Percentiles rank a stretch among this genome's conserved stretches.
phyloP scores from a whole-genome alignment of 768 basidiomycete species.

The Lactifluus rugatus region DNA sequence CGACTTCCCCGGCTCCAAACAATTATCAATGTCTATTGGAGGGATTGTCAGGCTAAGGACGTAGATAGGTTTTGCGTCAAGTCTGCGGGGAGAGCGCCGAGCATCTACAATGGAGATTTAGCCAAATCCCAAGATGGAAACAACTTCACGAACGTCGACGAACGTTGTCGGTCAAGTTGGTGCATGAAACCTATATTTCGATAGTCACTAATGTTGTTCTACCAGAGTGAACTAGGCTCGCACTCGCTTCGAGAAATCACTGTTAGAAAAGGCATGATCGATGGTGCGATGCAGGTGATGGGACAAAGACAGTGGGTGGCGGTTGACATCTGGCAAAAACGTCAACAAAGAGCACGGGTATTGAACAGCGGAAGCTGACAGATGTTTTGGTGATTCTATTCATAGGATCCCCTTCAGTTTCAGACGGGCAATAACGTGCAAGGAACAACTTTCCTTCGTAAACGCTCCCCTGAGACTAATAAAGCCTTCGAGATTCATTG shows the following conservation, averaged over 20 bases:
- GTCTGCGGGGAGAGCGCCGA: constrained; percentile 69
- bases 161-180: not conserved
- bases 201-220: constrained; percentile 18
- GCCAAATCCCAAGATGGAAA: constrained; percentile 12
- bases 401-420: constrained; percentile 19
- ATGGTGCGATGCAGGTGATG: constrained; percentile 57
- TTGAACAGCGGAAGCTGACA: constrained; percentile 41
- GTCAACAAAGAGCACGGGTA: constrained; percentile 3
- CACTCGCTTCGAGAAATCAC: constrained; percentile 70
- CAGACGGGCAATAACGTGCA: not conserved
- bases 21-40: constrained; percentile 59
- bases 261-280: constrained; percentile 53
- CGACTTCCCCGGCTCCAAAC: constrained; percentile 69
- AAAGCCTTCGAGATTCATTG: constrained; percentile 65
- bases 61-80: constrained; percentile 73
- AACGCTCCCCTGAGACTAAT: constrained; percentile 68
- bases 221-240: not conserved
- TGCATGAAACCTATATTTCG: constrained; percentile 13
- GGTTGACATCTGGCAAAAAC: constrained; percentile 58
- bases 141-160: constrained; percentile 1
- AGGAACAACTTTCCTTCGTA: constrained; percentile 49
- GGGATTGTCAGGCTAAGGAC: constrained; percentile 70
- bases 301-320: constrained; percentile 52
- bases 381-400: constrained; percentile 75
- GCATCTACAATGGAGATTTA: constrained; percentile 29